Evolutionary conservation across 176 grass and related monocot genomes (phyloP), one percentile per base, ranked within the genome.

Genomic region (Oryza meyeriana): DNA sequence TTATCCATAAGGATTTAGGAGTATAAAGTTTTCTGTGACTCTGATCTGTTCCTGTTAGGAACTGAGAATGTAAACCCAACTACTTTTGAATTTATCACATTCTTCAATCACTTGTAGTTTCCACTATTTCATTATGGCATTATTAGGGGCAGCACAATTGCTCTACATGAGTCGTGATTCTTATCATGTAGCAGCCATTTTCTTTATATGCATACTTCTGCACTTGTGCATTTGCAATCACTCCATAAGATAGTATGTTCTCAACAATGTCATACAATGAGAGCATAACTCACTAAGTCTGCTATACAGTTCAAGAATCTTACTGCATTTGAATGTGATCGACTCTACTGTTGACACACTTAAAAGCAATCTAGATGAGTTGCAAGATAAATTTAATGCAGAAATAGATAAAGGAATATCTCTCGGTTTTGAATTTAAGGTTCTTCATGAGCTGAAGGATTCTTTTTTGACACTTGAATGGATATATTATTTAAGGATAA

Each of bases 401-500:
- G 80, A 81, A 80, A 72, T n/a, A n/a, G 74, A 89, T 87, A 83
- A 24, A 83, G 94, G 90, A 66, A 61, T 65, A 30, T 87, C 85
- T 69, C 81, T 97, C 61, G 88, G 87, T 80, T 97, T 94, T n/a
- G n/a, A 92, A 77, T 89, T 97, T 41, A 82, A 83, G 80, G 86
- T 87, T 69, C 85, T 97, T 66, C 31, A 82, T 83, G 69, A 90
- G 78, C 76, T 97, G 45, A 75, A 83, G 39, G 73, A 87, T 64
- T 76, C 76, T 73, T n/a, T n/a, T n/a, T 52, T 84, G 73, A 63
- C 81, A 69, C 79, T 88, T 83, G 78, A 77, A 81, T 97, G 92
- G 92, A 89, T 88, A 42, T 79, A n/a, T n/a, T n/a, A n/a, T n/a
- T n/a, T n/a, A n/a, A n/a, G n/a, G n/a, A n/a, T n/a, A n/a, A n/a